Evolutionary conservation across 2,329 filamentous ascomycete genomes (phyloP).

Genomic region (Emmonsiellopsis sp.): DNA sequence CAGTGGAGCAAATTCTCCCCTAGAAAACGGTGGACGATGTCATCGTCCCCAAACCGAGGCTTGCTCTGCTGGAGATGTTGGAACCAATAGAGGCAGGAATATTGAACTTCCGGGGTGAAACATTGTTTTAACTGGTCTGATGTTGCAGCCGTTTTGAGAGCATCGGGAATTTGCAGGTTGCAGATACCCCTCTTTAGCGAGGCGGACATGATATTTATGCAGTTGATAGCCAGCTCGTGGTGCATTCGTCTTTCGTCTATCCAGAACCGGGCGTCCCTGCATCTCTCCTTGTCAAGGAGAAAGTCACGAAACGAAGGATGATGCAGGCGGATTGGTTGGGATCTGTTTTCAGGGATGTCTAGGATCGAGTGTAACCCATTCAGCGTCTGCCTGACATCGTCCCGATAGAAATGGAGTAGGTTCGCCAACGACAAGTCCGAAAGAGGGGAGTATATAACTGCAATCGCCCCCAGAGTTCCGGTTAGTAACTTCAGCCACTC

Average conservation of each 20-base stretch:
- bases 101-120: background rate
- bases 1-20: constrained; percentile 4
- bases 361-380: background rate
- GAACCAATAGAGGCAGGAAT: background rate
- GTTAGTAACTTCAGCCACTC: background rate
- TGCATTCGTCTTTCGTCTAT: background rate
- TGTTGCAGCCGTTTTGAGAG: background rate
- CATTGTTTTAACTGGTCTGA: background rate
- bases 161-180: background rate
- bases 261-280: background rate
- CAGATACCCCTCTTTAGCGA: background rate
- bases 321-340: background rate
- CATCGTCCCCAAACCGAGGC: background rate
- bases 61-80: background rate
- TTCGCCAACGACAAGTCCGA: background rate
- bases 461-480: background rate
- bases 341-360: background rate
- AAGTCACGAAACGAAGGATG: background rate
- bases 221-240: background rate
- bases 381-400: background rate
- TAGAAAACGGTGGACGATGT: background rate
- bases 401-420: background rate
- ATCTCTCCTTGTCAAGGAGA: background rate
- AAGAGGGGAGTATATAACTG: background rate
- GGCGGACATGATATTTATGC: background rate